phyloP scores from a whole-genome alignment of 139 green algal species.

The Diplosphaera chodatii region DNA sequence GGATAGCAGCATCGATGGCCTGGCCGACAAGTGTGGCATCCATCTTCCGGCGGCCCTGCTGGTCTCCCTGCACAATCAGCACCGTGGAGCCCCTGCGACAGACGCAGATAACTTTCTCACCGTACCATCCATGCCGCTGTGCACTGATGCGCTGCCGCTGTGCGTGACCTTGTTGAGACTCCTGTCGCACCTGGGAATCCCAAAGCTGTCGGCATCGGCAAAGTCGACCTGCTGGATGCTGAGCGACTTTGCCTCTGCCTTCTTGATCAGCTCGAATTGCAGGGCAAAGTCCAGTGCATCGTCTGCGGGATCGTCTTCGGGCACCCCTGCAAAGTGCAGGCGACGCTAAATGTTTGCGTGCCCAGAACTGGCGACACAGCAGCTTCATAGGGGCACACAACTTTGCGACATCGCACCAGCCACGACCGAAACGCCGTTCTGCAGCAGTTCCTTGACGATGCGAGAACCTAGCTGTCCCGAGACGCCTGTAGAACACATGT shows the following conservation, averaged over 20 bases:
- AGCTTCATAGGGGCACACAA: too few species aligned
- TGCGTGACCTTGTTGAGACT: too few species aligned
- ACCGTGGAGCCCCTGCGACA: neutral
- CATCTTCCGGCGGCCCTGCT: neutral
- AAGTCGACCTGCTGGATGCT: conserved; percentile 8
- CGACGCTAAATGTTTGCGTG: too few species aligned
- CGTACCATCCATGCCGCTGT: too few species aligned
- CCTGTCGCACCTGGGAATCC: neutral
- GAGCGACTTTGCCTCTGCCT: neutral
- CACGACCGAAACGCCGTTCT: conserved; percentile 22
- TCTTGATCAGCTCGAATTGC: conserved; percentile 7
- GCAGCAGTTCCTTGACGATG: conserved; percentile 24
- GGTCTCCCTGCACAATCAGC: neutral
- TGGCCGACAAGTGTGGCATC: neutral
- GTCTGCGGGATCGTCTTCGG: conserved; percentile 8
- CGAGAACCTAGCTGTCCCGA: conserved; percentile 19
- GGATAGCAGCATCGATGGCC: conserved; percentile 8
- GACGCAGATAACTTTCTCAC: too few species aligned
- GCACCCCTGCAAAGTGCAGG: conserved; percentile 4
- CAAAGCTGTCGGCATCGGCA: neutral
- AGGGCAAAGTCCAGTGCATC: conserved; percentile 22
- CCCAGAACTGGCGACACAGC: too few species aligned
- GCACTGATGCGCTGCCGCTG: too few species aligned
- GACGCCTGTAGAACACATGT: conserved; percentile 11
- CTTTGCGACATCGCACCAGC: too few species aligned